Conservation (phyloP, 805 yeast genomes). For the Barnettozyma siamensis region DNA sequence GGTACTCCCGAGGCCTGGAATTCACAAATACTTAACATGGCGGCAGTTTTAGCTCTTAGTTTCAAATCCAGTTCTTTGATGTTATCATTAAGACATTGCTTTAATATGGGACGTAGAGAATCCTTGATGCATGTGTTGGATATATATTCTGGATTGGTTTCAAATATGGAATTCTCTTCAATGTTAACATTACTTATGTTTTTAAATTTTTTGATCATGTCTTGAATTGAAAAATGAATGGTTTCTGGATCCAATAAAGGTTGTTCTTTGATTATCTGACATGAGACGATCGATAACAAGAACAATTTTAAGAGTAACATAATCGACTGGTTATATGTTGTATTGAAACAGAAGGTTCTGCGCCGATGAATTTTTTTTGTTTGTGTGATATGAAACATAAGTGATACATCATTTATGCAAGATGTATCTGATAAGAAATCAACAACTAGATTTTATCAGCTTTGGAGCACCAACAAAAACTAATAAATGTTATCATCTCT, state of each 20-base stretch:
- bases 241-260: constrained; percentile 2
- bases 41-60: constrained; percentile 35
- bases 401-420: constrained; percentile 4
- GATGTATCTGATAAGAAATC: no score
- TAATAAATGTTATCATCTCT: no score
- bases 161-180: constrained; percentile 10
- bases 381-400: constrained; percentile 1
- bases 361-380: no score
- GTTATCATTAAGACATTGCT: constrained; percentile 36
- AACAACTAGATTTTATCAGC: no score
- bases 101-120: constrained; percentile 36
- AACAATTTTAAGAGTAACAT: no score
- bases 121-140: constrained; percentile 31
- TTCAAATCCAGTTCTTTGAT: constrained; percentile 33
- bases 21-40: constrained; percentile 48
- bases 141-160: constrained; percentile 6
- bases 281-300: no score
- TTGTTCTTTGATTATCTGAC: no score
- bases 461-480: no score
- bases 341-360: no score
- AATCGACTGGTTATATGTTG: no score
- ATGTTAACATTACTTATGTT: constrained; percentile 9
- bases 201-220: constrained; percentile 16
- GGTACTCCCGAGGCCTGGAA: constrained; percentile 41
- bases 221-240: constrained; percentile 14